Evolutionary conservation across 768 basidiomycete species (phyloP).

Genomic region (Leccinum longicurvipes): DNA sequence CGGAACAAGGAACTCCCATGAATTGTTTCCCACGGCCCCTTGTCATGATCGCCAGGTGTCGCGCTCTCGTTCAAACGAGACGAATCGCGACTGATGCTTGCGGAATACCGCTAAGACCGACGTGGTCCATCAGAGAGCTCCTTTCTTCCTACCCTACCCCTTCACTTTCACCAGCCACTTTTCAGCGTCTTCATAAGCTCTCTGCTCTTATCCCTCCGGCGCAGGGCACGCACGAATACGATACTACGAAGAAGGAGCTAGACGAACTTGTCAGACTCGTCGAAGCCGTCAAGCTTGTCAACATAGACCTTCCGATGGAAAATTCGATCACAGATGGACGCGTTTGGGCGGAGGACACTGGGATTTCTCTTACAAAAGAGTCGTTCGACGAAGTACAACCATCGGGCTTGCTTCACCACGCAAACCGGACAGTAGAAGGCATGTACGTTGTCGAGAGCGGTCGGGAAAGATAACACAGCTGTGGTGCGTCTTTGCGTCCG

Average conservation of each 20-base stretch:
- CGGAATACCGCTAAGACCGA: conserved; percentile 63
- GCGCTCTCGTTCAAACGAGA: conserved; percentile 5
- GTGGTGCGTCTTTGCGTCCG: conserved; percentile 4
- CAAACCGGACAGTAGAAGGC: conserved; percentile 44
- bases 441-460: conserved; percentile 62
- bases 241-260: conserved; percentile 52
- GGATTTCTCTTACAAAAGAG: conserved; percentile 28
- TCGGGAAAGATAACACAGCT: conserved; percentile 20
- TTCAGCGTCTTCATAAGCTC: conserved; percentile 65
- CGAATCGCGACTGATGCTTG: conserved; percentile 45
- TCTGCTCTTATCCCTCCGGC: conserved; percentile 70
- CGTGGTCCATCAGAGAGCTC: conserved; percentile 79
- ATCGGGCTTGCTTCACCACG: conserved; percentile 46
- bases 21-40: conserved; percentile 12
- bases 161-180: conserved; percentile 49
- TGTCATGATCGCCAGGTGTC: conserved; percentile 6
- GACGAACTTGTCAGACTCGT: conserved; percentile 74
- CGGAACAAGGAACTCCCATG: not conserved
- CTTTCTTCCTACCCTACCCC: conserved; percentile 77
- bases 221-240: conserved; percentile 52
- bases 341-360: conserved; percentile 39
- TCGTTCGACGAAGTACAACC: conserved; percentile 33
- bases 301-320: conserved; percentile 31
- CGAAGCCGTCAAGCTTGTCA: conserved; percentile 73
- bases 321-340: conserved; percentile 38